These are phyloP conservation scores for Candida piceae DNA, from an alignment of 805 yeast genomes.

Conservation along the genomic window DNA sequence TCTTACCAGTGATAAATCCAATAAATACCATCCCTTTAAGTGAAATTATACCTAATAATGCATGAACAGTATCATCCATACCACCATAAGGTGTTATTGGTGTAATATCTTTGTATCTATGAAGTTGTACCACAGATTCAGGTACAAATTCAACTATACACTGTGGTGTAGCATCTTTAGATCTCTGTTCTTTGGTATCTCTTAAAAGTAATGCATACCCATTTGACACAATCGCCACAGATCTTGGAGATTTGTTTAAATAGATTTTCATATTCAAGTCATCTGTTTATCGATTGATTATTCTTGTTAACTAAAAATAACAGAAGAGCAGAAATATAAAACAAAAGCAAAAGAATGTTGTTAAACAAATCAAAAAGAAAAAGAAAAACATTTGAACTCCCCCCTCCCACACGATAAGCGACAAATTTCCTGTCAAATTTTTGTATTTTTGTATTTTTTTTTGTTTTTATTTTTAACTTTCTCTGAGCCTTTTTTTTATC, in stretches of 20 bases:
- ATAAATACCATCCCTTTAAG: conserved; percentile 51
- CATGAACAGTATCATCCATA: conserved; percentile 28
- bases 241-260: conserved; percentile 60
- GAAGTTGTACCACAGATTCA: conserved; percentile 35
- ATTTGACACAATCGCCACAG: conserved; percentile 59
- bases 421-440: too few relatives aligned
- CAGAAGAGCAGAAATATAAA: too few relatives aligned
- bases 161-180: conserved; percentile 26
- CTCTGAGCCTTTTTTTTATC: too few relatives aligned
- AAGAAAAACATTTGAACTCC: too few relatives aligned
- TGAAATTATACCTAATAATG: conserved; percentile 57
- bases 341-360: too few relatives aligned
- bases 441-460: too few relatives aligned
- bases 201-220: conserved; percentile 57
- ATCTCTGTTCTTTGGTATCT: conserved; percentile 31
- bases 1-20: conserved; percentile 51
- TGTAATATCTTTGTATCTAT: conserved; percentile 30
- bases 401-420: too few relatives aligned
- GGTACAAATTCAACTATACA: conserved; percentile 53
- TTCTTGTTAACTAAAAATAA: too few relatives aligned
- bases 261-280: conserved; percentile 66
- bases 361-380: too few relatives aligned
- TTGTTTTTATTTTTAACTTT: too few relatives aligned
- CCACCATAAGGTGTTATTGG: background rate
- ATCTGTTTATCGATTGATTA: too few relatives aligned